Evolutionary conservation across 2,329 filamentous ascomycete species (phyloP), one percentile per base, ranked within the genome.

Genomic region (Epichloe bromicola): DNA sequence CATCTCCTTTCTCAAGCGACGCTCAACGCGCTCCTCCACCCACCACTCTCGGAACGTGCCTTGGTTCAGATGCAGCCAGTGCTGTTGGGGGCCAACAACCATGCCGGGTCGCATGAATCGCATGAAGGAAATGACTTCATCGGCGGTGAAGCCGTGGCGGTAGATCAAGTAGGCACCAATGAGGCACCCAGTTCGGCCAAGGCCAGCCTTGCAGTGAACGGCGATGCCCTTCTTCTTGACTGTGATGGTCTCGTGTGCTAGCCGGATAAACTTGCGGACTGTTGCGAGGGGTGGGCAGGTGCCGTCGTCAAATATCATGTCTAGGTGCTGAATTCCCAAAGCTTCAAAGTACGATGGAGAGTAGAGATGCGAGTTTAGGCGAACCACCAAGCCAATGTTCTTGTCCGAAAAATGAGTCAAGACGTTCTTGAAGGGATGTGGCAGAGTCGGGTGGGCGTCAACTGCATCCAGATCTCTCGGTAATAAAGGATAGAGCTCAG

Each of bases 261-360:
- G 76, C 58, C 88, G 88, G 67, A 98, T 91, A 66, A 98, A 98
- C 65, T 90, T 90, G 58, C 88, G 83, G 30, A 98, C 93, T n/a
- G 90, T 83, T 17, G 80, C 80, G 49, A 98, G 74, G 2, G 88
- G 83, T 20, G 93, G 93, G 66, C 93, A 98, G 4, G 93, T 98
- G 57, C 93, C 93, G 61, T 98, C 93, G 62, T 97, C 93, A 63
- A 98, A 98, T 62, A 98, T 97, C 93, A 98, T 98, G 70, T 98
- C 93, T 40, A 97, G 75, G 65, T 98, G 93, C 61, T 89, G 84
- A 63, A 98, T 97, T 33, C 91, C 91, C 49, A 98, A 75, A 3
- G 90, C 88, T 56, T 91, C 93, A 67, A 98, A 98, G 72, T 91
- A 96, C n/a, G 89, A 90, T 1, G 93, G 87, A 1, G 88, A 95